Percentiles rank a stretch among this genome's conserved stretches.
Evolutionary conservation across 257 asterid species (phyloP).

Genomic region (Cordia subcordata): DNA sequence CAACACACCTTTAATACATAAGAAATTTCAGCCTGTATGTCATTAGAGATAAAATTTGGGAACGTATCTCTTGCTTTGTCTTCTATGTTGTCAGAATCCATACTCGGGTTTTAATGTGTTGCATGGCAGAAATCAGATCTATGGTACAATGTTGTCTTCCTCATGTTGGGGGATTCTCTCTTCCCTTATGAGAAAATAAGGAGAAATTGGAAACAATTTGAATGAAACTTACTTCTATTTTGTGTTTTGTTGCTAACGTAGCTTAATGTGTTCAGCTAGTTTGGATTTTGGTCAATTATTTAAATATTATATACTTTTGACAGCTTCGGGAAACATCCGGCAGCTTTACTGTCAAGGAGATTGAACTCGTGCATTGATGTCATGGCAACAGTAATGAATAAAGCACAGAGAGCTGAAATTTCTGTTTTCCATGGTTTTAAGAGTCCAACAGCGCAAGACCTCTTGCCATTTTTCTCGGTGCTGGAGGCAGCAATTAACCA

Average conservation of each 20-base stretch:
- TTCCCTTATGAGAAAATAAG: no score
- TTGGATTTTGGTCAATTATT: neutral
- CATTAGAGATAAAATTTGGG: no score
- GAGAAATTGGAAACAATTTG: no score
- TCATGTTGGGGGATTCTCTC: no score
- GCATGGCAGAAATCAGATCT: no score
- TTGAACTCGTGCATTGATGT: constrained; percentile 7
- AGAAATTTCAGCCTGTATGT: no score
- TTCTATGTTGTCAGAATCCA: no score
- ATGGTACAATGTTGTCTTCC: no score
- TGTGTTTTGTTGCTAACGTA: neutral
- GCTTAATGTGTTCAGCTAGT: neutral
- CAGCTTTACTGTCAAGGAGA: constrained; percentile 94
- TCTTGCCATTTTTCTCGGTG: constrained; percentile 12
- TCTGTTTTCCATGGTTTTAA: constrained; percentile 6
- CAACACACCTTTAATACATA: no score
- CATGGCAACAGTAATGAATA: neutral
- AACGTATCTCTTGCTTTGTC: no score
- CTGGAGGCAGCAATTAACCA: constrained; percentile 8
- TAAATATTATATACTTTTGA: constrained; percentile 17
- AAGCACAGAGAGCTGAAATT: neutral
- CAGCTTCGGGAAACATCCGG: constrained; percentile 93
- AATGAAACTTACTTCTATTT: no score
- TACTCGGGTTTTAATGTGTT: no score
- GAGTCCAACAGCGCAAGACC: neutral